phyloP scores from a whole-genome alignment of 768 basidiomycete species.

The Hygrocybe coccinea region DNA sequence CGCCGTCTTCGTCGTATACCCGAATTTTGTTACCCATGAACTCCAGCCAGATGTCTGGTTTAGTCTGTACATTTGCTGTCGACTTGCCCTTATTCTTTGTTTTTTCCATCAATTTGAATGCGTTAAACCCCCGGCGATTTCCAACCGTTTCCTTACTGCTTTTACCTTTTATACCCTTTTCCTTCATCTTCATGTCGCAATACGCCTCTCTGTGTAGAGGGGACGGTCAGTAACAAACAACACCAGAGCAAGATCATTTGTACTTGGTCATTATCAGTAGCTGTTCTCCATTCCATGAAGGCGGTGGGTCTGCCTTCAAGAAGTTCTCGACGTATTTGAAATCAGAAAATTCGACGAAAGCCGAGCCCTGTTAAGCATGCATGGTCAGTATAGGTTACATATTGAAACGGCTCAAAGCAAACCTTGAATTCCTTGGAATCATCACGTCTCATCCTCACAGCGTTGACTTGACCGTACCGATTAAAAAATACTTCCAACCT shows the following conservation, averaged over 20 bases:
- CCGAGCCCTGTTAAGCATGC: conserved; percentile 57
- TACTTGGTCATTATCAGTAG: conserved; percentile 87
- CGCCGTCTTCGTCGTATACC: conserved; percentile 60
- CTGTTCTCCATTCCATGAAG: conserved; percentile 70
- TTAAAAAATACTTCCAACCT: conserved; percentile 77
- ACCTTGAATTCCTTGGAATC: conserved; percentile 88
- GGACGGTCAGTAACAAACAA: background rate
- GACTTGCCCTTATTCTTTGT: conserved; percentile 33
- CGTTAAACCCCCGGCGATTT: conserved; percentile 63
- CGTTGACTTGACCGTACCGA: conserved; percentile 70
- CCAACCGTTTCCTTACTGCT: conserved; percentile 54
- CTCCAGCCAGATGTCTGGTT: conserved; percentile 62
- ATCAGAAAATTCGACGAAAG: conserved; percentile 87
- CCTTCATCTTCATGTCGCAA: conserved; percentile 93
- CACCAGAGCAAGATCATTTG: conserved; percentile 19
- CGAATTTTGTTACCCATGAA: conserved; percentile 68
- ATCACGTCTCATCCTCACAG: conserved; percentile 85
- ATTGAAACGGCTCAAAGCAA: background rate
- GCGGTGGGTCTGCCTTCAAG: conserved; percentile 76
- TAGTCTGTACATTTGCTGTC: conserved; percentile 17
- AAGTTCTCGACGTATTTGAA: conserved; percentile 66
- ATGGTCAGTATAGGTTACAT: background rate
- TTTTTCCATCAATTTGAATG: conserved; percentile 62
- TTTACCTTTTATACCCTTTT: conserved; percentile 81
- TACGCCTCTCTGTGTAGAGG: conserved; percentile 60